phyloP scores from a whole-genome alignment of 2,329 filamentous ascomycete species.

The Aspergillus ruber region DNA sequence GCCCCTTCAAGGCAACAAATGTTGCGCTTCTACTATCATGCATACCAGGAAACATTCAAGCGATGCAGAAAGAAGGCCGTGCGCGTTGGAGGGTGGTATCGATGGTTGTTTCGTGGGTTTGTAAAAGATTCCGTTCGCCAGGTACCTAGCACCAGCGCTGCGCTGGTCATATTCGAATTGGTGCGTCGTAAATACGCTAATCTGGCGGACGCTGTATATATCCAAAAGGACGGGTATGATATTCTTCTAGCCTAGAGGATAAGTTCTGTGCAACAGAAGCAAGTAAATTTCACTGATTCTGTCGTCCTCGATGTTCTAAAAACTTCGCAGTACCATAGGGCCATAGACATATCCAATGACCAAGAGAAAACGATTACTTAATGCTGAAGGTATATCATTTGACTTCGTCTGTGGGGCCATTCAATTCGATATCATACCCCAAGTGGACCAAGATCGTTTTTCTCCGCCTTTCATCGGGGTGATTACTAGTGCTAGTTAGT shows the following conservation, averaged over 20 bases:
- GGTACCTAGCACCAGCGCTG: constrained; percentile 58
- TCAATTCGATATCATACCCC: too few relatives aligned
- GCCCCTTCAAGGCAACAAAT: constrained; percentile 37
- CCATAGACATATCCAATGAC: too few relatives aligned
- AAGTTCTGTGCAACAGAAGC: neutral
- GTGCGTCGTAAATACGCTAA: constrained; percentile 56
- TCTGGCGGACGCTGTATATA: constrained; percentile 47
- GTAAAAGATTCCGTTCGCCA: constrained; percentile 51
- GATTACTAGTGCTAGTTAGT: neutral
- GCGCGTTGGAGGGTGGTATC: constrained; percentile 48
- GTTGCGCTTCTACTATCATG: constrained; percentile 52
- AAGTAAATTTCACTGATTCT: neutral
- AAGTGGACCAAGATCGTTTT: too few relatives aligned
- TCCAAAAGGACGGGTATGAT: constrained; percentile 55
- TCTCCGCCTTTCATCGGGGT: too few relatives aligned
- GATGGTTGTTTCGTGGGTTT: constrained; percentile 54
- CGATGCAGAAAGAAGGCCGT: constrained; percentile 48
- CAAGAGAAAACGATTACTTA: too few relatives aligned
- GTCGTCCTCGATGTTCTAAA: neutral
- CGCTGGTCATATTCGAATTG: constrained; percentile 59
- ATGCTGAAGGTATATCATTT: too few relatives aligned
- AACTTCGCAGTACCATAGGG: too few relatives aligned
- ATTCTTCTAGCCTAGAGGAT: constrained; percentile 46
- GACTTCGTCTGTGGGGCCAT: too few relatives aligned
- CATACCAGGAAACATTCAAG: constrained; percentile 54